Percentiles rank a stretch among this genome's conserved stretches.
Conservation (phyloP, 495 filamentous ascomycete genomes). For the Chaetomidium leptoderma region DNA sequence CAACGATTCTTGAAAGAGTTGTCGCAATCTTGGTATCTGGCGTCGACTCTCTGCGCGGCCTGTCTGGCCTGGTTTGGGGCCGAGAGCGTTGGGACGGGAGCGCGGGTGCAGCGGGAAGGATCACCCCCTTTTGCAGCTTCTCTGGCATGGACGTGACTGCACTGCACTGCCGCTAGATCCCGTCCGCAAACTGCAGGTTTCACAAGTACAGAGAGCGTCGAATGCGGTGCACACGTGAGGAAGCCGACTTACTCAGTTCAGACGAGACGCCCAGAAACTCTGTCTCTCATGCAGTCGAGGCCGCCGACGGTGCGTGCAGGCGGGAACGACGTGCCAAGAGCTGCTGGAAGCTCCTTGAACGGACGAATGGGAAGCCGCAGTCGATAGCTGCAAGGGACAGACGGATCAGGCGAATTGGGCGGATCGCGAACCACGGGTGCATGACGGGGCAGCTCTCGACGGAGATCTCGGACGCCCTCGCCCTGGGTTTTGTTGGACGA, state of each 20-base stretch:
- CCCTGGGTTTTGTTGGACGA: conserved; percentile 8
- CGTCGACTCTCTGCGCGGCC: not conserved
- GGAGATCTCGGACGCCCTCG: conserved; percentile 3
- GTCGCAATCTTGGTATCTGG: not conserved
- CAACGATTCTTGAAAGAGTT: not conserved
- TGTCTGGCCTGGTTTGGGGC: not conserved
- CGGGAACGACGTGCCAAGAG: not conserved
- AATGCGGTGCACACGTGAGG: not conserved
- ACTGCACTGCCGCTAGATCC: not conserved
- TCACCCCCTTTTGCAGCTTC: not conserved
- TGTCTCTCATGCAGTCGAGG: not conserved
- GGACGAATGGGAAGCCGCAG: conserved; percentile 15
- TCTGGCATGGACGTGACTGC: too few species aligned
- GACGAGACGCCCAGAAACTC: not conserved
- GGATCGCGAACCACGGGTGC: too few species aligned
- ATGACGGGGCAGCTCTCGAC: conserved; percentile 7
- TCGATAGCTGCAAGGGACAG: conserved; percentile 9
- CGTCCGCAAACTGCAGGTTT: not conserved
- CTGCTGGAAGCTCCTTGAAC: not conserved
- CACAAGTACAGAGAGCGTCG: not conserved
- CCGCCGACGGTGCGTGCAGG: not conserved
- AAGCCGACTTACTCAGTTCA: not conserved
- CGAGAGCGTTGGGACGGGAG: too few species aligned
- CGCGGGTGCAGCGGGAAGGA: too few species aligned
- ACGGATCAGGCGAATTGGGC: too few species aligned